Evolutionary conservation across 2,329 filamentous ascomycete species (phyloP), one percentile per base, ranked within the genome.

Genomic region (Lachnellula suecica): DNA sequence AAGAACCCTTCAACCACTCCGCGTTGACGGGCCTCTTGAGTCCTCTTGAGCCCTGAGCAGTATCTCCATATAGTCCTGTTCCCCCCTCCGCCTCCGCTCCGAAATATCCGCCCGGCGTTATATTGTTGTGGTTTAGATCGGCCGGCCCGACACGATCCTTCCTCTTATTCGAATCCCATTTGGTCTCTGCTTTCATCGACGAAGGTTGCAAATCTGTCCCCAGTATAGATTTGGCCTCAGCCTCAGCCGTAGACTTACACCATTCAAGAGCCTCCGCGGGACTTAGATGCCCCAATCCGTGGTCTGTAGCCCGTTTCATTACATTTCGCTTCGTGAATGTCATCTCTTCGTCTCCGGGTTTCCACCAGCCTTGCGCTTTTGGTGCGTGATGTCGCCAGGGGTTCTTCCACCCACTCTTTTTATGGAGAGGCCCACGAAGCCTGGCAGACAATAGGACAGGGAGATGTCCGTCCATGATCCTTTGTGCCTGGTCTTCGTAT

Each of bases 371-470:
- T 23, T 45, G 47, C 51, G 54, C 25, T 52, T 65, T 54, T 50
- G 38, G 53, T 11, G 52, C 44, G 35, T 41, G 31, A 9, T 73
- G 71, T 38, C 67, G 63, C 79, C 79, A 82, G 13, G 79, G 79
- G 56, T 82, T 81, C 27, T 65, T 61, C 79, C 79, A 83, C 20
- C 76, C 76, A 2, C 68, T 72, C 37, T 69, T 63, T 49, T 61
- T 66, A 41, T 77, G 74, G 58, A 89, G 87, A 0, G 86, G 87
- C 0, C 86, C 87, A 53, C 71, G 76, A 3, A 89, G 71, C 5
- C 71, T 68, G 6, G 86, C 79, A 11, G 87, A 86, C 3, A 84
- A 66, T 2, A 91, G 73, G 22, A 79, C 63, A 0, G 85, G 77
- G 2, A 74, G 64, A 25, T 75, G 70, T 0, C 86, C 87, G 6